Conservation (phyloP, 139 green algal species). For the Chlorella sp. region DNA sequence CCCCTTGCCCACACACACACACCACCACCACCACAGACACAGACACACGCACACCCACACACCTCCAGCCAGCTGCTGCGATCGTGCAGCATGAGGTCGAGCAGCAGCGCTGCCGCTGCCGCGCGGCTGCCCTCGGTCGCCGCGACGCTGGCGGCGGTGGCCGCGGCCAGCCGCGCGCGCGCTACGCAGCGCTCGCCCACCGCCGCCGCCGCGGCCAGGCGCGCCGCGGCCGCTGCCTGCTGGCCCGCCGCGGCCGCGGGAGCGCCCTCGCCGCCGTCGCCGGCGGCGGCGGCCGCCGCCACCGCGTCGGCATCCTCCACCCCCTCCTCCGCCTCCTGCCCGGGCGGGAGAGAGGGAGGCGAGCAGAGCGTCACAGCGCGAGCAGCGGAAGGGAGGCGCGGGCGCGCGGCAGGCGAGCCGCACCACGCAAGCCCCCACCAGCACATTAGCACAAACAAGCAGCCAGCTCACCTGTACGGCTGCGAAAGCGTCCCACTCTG, state of each 20-base stretch:
- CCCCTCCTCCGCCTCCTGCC: background rate
- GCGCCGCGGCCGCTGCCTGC: background rate
- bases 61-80: slow-evolving; percentile 15
- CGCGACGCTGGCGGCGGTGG: background rate
- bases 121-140: slow-evolving; percentile 12
- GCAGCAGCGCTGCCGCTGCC: slow-evolving; percentile 34
- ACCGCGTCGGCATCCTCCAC: background rate
- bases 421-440: too few relatives aligned
- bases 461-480: too few relatives aligned
- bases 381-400: background rate
- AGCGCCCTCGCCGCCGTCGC: background rate
- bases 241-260: background rate
- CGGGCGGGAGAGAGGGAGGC: slow-evolving; percentile 3
- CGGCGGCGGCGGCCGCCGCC: background rate
- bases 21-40: too few relatives aligned
- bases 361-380: slow-evolving; percentile 17
- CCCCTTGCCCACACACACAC: too few relatives aligned
- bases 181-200: slow-evolving; percentile 4
- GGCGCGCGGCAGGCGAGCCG: too few relatives aligned
- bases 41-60: too few relatives aligned
- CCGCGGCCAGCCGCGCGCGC: background rate
- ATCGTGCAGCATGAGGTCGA: slow-evolving; percentile 31
- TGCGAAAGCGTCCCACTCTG: too few relatives aligned
- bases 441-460: too few relatives aligned
- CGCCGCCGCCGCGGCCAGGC: background rate